Base-by-base conservation (phyloP, 768 basidiomycete species). In the Pisolithus orientalis region DNA sequence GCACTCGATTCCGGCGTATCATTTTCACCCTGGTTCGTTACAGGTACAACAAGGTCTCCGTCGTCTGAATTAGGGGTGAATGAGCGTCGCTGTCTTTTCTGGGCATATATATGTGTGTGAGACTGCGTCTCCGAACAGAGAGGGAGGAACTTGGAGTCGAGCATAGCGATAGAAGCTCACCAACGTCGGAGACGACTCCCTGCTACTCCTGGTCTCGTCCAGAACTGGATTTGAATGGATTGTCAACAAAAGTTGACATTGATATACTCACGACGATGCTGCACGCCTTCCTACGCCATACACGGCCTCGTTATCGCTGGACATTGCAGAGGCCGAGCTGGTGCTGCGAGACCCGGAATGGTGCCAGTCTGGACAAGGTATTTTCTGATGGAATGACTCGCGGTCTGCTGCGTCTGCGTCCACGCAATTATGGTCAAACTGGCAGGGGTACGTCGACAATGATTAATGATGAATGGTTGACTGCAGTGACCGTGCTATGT, bases 1-100 rank as follows among this genome's bases (percentile, higher is more conserved):
- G 70, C 69, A 13, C 48, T 60, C 54, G 76, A 77, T 39, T 77
- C 76, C 53, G 80, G 76, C 10, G 77, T 73, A 53, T 78, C 75
- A 17, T 43, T 27, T 47, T 62, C 58, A 56, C 75, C 74, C 47
- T 74, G 67, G 39, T 65, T 70, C 25, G 70, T 62, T 8, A 69
- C 65, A 52, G 73, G 72, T 32, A 74, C 57, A 47, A 66, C 72
- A 34, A 68, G 57, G 53, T 74, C 67, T 11, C 60, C 80, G 58
- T 80, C 80, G 49, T 83, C 80, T 11, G 75, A 78, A 37, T 68
- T 61, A 27, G 83, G 81, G 5, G 78, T 74, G 58, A 82, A 76
- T 7, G 78, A 73, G 50, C 79, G 77, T 57, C 67, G 76, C 51
- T 63, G 73, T 51, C 66, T 63, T 64, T 65, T 63, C 75, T 79